phyloP scores from a whole-genome alignment of 2,329 filamentous ascomycete species.

The Neoarthrinium moseri region DNA sequence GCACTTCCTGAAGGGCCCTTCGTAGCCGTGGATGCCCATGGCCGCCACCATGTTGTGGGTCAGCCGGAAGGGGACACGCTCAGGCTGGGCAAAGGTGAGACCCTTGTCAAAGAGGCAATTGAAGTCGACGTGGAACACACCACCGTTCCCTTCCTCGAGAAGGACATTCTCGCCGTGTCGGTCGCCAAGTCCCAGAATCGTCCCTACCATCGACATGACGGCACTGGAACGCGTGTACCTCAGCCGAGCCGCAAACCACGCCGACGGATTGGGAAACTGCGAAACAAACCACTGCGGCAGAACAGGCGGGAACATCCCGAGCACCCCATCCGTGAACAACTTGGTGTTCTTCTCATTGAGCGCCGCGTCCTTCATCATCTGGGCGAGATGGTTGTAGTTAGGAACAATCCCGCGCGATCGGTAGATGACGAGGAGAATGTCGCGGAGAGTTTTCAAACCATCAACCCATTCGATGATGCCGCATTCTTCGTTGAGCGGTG shows the following conservation, averaged over 20 bases:
- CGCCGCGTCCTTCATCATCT: conserved; percentile 63
- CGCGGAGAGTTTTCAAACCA: conserved; percentile 88
- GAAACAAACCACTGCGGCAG: conserved; percentile 95
- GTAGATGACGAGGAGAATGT: conserved; percentile 81
- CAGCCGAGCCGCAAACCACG: conserved; percentile 87
- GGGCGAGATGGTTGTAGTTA: conserved; percentile 68
- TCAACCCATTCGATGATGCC: conserved; percentile 99
- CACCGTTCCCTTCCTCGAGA: conserved; percentile 89
- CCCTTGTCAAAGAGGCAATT: conserved; percentile 99
- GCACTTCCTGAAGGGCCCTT: conserved; percentile 87
- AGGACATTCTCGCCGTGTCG: conserved; percentile 97
- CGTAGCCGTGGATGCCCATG: conserved; percentile 92
- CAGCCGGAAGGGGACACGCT: conserved; percentile 91
- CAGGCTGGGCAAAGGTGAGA: conserved; percentile 89
- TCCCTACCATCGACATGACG: conserved; percentile 99
- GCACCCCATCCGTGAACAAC: conserved; percentile 68
- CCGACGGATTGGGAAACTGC: conserved; percentile 87
- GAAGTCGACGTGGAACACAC: conserved; percentile 97
- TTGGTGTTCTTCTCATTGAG: conserved; percentile 57
- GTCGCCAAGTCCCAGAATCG: conserved; percentile 89
- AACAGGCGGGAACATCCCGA: conserved; percentile 73
- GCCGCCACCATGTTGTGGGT: conserved; percentile 99
- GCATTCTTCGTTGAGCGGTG: conserved; percentile 94
- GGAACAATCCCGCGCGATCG: conserved; percentile 67
- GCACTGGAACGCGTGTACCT: conserved; percentile 91